Conservation (phyloP, 441 rosid species). For the Isatis lusitanica region DNA sequence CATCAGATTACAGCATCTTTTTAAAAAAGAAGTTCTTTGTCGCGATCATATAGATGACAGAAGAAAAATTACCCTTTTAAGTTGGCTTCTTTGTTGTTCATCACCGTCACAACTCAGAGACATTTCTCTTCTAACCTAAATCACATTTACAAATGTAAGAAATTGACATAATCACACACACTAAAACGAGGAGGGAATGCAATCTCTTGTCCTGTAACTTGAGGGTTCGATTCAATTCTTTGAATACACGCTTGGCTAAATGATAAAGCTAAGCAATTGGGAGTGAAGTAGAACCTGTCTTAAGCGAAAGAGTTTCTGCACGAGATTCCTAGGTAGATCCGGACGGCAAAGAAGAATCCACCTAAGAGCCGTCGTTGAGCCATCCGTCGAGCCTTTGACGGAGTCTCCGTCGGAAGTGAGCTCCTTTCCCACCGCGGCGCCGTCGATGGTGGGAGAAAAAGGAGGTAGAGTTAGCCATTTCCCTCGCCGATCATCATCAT, state of each 20-base stretch:
- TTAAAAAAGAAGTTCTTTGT: not conserved
- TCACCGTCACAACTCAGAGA: constrained; percentile 29
- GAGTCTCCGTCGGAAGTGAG: constrained; percentile 29
- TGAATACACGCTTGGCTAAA: too few relatives aligned
- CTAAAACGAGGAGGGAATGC: too few relatives aligned
- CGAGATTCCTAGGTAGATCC: constrained; percentile 74
- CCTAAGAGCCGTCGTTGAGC: constrained; percentile 67
- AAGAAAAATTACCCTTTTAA: constrained; percentile 54
- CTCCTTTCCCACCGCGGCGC: constrained; percentile 54
- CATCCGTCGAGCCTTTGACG: constrained; percentile 21
- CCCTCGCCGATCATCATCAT: constrained; percentile 34
- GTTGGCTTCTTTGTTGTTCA: constrained; percentile 39
- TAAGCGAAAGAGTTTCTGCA: constrained; percentile 85
- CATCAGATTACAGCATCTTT: constrained; percentile 29
- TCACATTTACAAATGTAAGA: constrained; percentile 8
- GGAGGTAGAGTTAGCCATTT: constrained; percentile 83
- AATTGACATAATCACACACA: too few relatives aligned
- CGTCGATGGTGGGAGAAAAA: constrained; percentile 49
- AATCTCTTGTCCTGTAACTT: not conserved
- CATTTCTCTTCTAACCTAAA: constrained; percentile 72
- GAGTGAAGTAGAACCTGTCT: constrained; percentile 58
- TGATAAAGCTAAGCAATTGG: not conserved
- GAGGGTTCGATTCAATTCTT: not conserved
- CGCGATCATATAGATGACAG: not conserved
- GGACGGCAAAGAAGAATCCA: constrained; percentile 91